A percentile compares a stretch with the other conserved stretches of the same genome.
phyloP scores from a whole-genome alignment of 805 yeast genomes.

The Metschnikowia arizonensis region DNA sequence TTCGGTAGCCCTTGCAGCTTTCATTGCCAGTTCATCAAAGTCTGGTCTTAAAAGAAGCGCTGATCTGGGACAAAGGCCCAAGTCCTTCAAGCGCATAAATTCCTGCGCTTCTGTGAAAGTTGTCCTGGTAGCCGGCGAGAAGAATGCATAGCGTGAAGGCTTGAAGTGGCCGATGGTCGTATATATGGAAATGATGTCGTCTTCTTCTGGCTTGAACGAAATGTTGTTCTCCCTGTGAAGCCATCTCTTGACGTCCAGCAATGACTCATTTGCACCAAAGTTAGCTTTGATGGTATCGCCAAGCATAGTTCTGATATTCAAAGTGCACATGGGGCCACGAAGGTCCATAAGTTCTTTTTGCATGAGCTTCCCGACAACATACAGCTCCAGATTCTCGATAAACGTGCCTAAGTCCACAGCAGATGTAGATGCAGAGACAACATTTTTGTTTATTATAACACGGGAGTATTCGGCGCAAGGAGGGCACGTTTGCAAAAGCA shows the following conservation, averaged over 20 bases:
- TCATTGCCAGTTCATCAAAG: conserved; percentile 23
- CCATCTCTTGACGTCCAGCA: conserved; percentile 18
- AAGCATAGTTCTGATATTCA: conserved; percentile 15
- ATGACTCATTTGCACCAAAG: conserved; percentile 10
- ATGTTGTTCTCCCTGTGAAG: conserved; percentile 13
- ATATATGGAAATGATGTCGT: conserved; percentile 7
- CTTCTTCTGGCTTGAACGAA: conserved; percentile 14
- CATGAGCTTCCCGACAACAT: neutral
- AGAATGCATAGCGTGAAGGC: conserved; percentile 42
- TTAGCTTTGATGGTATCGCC: conserved; percentile 11
- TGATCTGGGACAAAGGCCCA: conserved; percentile 68
- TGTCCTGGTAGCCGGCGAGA: conserved; percentile 45
- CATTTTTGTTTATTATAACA: neutral
- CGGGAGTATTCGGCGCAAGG: neutral
- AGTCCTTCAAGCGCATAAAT: conserved; percentile 41
- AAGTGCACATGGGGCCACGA: conserved; percentile 2
- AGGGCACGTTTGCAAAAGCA: neutral
- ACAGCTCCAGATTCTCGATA: neutral
- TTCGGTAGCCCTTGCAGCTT: conserved; percentile 12
- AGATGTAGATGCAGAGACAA: neutral
- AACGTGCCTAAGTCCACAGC: neutral
- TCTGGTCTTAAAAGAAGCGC: conserved; percentile 70
- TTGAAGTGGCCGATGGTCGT: conserved; percentile 43
- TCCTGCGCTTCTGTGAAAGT: conserved; percentile 52
- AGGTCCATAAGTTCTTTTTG: neutral